Conservation (phyloP, 2,329 filamentous ascomycete species). For the Nannizziopsis barbatae region DNA sequence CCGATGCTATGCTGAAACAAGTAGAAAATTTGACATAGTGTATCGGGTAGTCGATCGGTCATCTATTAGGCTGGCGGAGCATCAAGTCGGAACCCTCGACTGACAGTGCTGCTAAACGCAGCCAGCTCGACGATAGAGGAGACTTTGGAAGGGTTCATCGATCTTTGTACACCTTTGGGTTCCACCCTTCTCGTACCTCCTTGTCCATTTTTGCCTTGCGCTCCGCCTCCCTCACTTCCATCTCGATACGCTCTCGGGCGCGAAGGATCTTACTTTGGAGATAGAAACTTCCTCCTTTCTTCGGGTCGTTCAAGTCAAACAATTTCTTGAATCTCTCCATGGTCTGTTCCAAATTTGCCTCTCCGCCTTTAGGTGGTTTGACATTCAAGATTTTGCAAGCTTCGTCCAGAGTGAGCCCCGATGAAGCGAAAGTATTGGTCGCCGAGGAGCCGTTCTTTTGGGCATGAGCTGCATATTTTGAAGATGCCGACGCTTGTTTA, state of each 20-base stretch:
- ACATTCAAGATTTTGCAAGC: constrained; percentile 97
- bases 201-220: constrained; percentile 63
- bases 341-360: constrained; percentile 67
- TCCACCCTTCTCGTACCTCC: constrained; percentile 76
- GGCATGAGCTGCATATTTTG: constrained; percentile 65
- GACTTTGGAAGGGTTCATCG: constrained; percentile 37
- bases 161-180: constrained; percentile 90
- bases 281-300: constrained; percentile 96
- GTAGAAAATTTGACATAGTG: not conserved
- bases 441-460: constrained; percentile 45
- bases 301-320: constrained; percentile 87
- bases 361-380: constrained; percentile 67
- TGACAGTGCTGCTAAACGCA: no score
- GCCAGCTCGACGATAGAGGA: no score
- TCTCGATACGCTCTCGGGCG: constrained; percentile 82
- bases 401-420: constrained; percentile 84
- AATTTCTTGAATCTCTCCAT: constrained; percentile 84
- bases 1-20: constrained; percentile 10
- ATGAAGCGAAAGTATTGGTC: constrained; percentile 47
- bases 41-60: not conserved
- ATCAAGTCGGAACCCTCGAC: no score
- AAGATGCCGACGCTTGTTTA: constrained; percentile 82
- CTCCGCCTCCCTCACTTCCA: constrained; percentile 62
- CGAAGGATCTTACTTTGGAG: constrained; percentile 92
- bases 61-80: not conserved